Evolutionary conservation across 2,329 filamentous ascomycete genomes (phyloP).

Genomic region (Tolypocladium pustulatum): DNA sequence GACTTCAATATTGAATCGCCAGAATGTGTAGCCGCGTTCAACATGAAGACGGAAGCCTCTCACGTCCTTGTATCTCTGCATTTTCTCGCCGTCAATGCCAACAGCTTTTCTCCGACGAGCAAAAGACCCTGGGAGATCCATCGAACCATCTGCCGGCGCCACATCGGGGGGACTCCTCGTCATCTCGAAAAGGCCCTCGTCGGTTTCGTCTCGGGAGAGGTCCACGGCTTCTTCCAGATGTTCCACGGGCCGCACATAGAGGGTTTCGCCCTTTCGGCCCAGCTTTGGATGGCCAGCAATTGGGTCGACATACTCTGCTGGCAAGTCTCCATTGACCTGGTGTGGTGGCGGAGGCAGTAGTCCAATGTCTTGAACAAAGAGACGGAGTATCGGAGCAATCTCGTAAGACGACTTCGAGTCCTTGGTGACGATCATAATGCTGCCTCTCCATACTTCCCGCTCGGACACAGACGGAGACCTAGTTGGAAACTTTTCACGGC

Average conservation of each 20-base stretch:
- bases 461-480: constrained; percentile 28
- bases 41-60: constrained; percentile 71
- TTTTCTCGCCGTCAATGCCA: constrained; percentile 65
- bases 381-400: constrained; percentile 63
- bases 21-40: constrained; percentile 86
- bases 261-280: constrained; percentile 70
- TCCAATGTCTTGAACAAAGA: constrained; percentile 82
- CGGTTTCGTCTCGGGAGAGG: constrained; percentile 67
- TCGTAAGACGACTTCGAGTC: constrained; percentile 77
- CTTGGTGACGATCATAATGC: constrained; percentile 87
- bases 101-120: constrained; percentile 41
- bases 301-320: constrained; percentile 79
- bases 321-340: constrained; percentile 54
- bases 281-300: constrained; percentile 80
- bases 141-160: constrained; percentile 25
- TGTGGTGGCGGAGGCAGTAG: constrained; percentile 68
- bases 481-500: constrained; percentile 43
- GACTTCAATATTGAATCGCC: constrained; percentile 92
- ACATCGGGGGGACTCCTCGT: constrained; percentile 43
- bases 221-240: constrained; percentile 70
- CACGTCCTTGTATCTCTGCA: constrained; percentile 74
- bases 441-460: constrained; percentile 83
- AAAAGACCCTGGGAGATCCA: constrained; percentile 43
- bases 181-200: constrained; percentile 72
- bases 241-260: constrained; percentile 85